Conservation (phyloP, 2,329 filamentous ascomycete species). For the Paecilomyces dactylethromorphus region DNA sequence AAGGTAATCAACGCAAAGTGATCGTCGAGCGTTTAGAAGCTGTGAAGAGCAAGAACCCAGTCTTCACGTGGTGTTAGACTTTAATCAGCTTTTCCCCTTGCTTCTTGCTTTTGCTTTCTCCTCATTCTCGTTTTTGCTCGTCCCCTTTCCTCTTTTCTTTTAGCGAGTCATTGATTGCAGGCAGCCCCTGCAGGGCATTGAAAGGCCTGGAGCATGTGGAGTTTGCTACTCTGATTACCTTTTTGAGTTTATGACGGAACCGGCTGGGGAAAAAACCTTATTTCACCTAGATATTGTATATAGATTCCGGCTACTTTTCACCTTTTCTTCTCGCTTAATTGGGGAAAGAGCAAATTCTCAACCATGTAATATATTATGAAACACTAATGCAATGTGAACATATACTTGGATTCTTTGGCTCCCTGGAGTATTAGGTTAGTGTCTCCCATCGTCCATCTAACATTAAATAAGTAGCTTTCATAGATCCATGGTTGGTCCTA, state of each 20-base stretch:
- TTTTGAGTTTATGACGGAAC: background rate
- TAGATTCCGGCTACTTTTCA: conserved; percentile 19
- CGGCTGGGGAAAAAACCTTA: background rate
- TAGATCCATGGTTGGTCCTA: no score
- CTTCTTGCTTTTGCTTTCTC: background rate
- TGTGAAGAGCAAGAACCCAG: conserved; percentile 89
- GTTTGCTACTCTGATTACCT: conserved; percentile 8
- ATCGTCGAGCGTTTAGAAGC: conserved; percentile 95
- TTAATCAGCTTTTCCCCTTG: background rate
- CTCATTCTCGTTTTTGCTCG: conserved; percentile 2
- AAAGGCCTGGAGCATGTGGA: conserved; percentile 14
- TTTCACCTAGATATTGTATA: conserved; percentile 20
- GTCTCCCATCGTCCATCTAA: no score
- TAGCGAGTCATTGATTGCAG: conserved; percentile 18
- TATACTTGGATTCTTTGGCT: background rate
- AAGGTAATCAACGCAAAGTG: conserved; percentile 83
- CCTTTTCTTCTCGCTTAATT: background rate
- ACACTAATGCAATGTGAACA: conserved; percentile 1
- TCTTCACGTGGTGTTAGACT: conserved; percentile 89
- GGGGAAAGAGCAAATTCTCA: background rate
- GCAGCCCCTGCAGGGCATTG: conserved; percentile 12
- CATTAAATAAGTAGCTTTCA: no score
- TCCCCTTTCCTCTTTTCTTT: conserved; percentile 14
- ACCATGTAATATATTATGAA: conserved; percentile 2
- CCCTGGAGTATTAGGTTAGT: no score